Evolutionary conservation across 2,329 filamentous ascomycete genomes (phyloP).

Genomic region (Neopestalotiopsis sp.): DNA sequence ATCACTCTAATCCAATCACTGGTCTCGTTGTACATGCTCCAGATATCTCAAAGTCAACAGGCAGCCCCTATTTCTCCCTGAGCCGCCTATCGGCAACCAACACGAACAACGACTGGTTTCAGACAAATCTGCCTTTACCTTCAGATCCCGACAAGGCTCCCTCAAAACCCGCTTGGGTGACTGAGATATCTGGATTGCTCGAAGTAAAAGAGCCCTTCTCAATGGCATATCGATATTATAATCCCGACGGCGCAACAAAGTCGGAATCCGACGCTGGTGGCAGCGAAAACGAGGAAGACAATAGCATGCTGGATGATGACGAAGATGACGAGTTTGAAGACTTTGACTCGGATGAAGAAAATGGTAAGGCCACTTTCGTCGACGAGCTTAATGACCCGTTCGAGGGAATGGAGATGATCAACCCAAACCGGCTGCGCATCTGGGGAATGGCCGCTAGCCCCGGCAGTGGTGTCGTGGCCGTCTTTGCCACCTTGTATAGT

Average conservation of each 20-base stretch:
- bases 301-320: constrained; percentile 29
- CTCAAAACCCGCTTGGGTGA: constrained; percentile 51
- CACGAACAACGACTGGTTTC: constrained; percentile 58
- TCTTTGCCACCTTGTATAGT: constrained; percentile 55
- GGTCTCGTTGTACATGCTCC: constrained; percentile 54
- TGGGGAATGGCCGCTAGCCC: constrained; percentile 60
- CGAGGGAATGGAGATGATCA: constrained; percentile 46
- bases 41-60: constrained; percentile 33
- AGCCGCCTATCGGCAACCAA: constrained; percentile 58
- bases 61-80: constrained; percentile 55
- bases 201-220: constrained; percentile 50
- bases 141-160: constrained; percentile 22
- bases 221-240: constrained; percentile 43
- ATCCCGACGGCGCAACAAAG: constrained; percentile 30
- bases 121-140: constrained; percentile 50
- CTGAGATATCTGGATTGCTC: constrained; percentile 50
- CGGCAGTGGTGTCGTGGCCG: constrained; percentile 56
- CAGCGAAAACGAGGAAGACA: constrained; percentile 32
- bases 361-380: constrained; percentile 24
- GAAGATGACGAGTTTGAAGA: constrained; percentile 37
- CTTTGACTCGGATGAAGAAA: constrained; percentile 33
- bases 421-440: constrained; percentile 56
- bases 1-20: constrained; percentile 50
- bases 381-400: constrained; percentile 29
- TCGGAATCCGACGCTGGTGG: constrained; percentile 40